Base-by-base conservation (phyloP, 805 yeast species). In the Candida ponderosae region DNA sequence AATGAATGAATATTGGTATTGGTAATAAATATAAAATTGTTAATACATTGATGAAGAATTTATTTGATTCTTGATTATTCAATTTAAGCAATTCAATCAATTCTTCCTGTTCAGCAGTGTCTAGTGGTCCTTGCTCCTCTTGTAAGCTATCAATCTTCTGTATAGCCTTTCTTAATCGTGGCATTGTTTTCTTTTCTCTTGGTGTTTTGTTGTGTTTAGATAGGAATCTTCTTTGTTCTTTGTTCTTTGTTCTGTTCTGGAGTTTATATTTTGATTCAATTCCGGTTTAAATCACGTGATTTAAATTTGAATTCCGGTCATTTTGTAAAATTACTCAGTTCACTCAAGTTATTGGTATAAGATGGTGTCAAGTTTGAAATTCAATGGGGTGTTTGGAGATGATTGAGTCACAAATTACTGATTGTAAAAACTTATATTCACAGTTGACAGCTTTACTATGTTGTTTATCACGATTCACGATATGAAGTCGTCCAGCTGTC, bases 101-200 rank as follows among this genome's bases (percentile, higher is more conserved):
- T 23, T 47, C 52, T 29, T 56, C 62, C 39, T 59, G 63, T 20
- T 57, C 63, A 13, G 49, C 56, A 4, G 48, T 45, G 32, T 56
- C 62, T 36, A 59, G 33, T 17, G 41, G 36, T 11, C 39, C 35
- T 4, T 40, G 27, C 16, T 35, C 34, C 16, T n/a, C 28, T 8
- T 24, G 28, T 8, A 40, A 39, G 10, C 36, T 37, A 24, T 40
- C 48, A 26, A 17, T 44, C 40, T 19, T 36, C 44, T 17, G 29
- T 39, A 19, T 30, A 31, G 16, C 32, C 31, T 15, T 36, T 32
- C 20, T 36, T 42, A 17, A 36, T 38, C 13, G 33, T 33, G 20
- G 33, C 34, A 18, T 28, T 20, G 8, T 40, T 24, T 15, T 16
- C 35, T 32, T 18, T 18, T n/a, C 14, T 51, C 35, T 3, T 48